Evolutionary conservation across 2,329 filamentous ascomycete genomes (phyloP).

Genomic region (Zymoseptoria pseudotritici): DNA sequence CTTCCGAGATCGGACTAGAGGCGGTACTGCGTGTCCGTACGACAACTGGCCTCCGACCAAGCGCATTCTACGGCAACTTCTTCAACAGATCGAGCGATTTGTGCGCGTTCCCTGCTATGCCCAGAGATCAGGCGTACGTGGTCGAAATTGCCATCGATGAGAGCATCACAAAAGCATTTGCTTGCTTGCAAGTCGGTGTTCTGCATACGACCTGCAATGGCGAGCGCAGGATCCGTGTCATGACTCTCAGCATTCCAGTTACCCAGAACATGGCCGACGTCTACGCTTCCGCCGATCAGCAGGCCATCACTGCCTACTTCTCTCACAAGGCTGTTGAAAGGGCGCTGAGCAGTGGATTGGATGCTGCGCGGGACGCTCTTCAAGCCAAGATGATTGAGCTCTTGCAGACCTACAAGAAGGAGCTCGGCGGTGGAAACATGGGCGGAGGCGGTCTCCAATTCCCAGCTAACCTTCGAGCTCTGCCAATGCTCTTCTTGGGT

Average conservation of each 20-base stretch:
- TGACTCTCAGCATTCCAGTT: constrained; percentile 88
- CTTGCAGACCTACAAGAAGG: constrained; percentile 91
- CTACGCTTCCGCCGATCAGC: constrained; percentile 91
- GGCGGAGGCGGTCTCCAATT: constrained; percentile 87
- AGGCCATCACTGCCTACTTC: constrained; percentile 87
- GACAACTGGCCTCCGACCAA: constrained; percentile 91
- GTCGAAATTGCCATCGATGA: constrained; percentile 98
- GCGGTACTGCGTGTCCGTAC: constrained; percentile 92
- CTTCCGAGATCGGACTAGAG: constrained; percentile 89
- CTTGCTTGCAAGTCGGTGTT: constrained; percentile 89
- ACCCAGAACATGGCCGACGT: constrained; percentile 84
- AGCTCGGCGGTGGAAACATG: constrained; percentile 91
- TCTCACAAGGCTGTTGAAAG: constrained; percentile 96
- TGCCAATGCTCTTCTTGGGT: constrained; percentile 86
- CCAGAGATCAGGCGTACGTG: constrained; percentile 92
- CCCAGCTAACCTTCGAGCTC: constrained; percentile 79
- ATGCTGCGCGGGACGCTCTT: constrained; percentile 82
- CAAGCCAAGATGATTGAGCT: constrained; percentile 90
- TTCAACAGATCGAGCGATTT: constrained; percentile 97
- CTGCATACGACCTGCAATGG: constrained; percentile 97
- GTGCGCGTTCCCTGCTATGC: constrained; percentile 96
- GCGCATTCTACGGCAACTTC: constrained; percentile 98
- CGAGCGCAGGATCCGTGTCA: constrained; percentile 85
- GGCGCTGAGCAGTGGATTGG: constrained; percentile 74
- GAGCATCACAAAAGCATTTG: constrained; percentile 79